Base-by-base conservation (phyloP, 371 early-diverging fungal species). In the Lichtheimia ornata region DNA sequence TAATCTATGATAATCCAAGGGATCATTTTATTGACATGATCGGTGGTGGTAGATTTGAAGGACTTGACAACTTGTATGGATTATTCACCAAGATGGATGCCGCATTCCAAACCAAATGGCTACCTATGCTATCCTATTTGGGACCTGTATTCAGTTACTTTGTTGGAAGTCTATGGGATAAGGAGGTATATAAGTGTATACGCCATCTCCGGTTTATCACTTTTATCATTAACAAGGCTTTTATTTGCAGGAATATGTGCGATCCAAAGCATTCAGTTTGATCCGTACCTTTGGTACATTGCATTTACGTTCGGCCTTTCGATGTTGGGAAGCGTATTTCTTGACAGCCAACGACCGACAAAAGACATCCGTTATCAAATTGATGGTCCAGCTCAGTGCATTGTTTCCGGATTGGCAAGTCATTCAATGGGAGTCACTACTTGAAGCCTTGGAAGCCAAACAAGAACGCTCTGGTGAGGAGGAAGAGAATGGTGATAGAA, bases 311-410 rank as follows among this genome's bases (percentile, higher is more conserved):
- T 76, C 82, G 7, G 84, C 82, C 0, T 75, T 84, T 25, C 72
- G 82, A 44, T 84, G 84, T 40, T 84, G 82, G 84, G 82, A 84
- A 63, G 82, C 76, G 9, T 80, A 82, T 56, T 84, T 84, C 50
- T 53, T 76, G 54, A 71, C 68, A n/a, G 77, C 82, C 1, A 73
- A 62, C 7, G 72, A 72, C 35, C 53, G 69, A 22, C 76, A 84
- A 63, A 64, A 59, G 27, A 71, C 69, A 22, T 47, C 72, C 0
- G 58, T 82, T 4, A 61, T 76, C 24, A 76, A 76, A 45, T 50
- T 77, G 20, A 84, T 84, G 84, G 72, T 75, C 24, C 76, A 74
- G 44, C 62, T 84, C 0, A 76, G 79, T 61, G 74, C 81, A 0
- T 17, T 79, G 18, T 84, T 82, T 43, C 84, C 84, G 1, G 77